Base-by-base conservation (phyloP, 352 stramenopile species). In the Phytophthora colocasiae region DNA sequence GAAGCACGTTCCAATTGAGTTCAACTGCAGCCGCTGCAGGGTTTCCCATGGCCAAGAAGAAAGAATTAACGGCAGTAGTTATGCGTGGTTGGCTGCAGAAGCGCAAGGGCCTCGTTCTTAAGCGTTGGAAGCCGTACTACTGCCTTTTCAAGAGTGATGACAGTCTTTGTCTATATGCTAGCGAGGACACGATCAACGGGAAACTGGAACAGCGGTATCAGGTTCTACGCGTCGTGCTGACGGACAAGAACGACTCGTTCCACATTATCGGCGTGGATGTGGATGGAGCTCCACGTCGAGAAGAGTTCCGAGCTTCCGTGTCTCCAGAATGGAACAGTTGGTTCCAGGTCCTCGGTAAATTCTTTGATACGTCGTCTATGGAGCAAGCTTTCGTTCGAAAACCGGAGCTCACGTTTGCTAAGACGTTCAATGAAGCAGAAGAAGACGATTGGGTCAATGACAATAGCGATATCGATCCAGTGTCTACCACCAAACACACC, bases 61-160 rank as follows among this genome's bases (percentile, higher is more conserved):
- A 71, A 34, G 54, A 71, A 31, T 46, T 53, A 17, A 73, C 71
- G 1, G 61, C 71, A 6, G 69, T 85, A 15, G 52, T 75, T 0
- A 73, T 77, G 58, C 63, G 59, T 15, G 78, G 81, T 0, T 90
- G 78, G 78, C 57, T 89, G n/a, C 75, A 89, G 66, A 76, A 77
- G 27, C 70, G 73, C 29, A 80, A 82, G 34, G 78, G 80, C 1
- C 58, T 77, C 12, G 66, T 89, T n/a, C 48, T 89, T 36, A 85
- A 83, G 66, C 78, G 80, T 15, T 89, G 80, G 80, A 83, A 85
- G 48, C 24, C 74, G 29, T 78, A 81, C 61, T 89, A 79, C 63
- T 87, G 78, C 39, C 54, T 89, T 19, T 68, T 87, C 17, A 85
- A 85, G 50, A 74, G 67, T 24, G 76, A 89, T 58, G 74, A 85